Conservation (phyloP, 306 rosid genomes). For the Castanea crenata region DNA sequence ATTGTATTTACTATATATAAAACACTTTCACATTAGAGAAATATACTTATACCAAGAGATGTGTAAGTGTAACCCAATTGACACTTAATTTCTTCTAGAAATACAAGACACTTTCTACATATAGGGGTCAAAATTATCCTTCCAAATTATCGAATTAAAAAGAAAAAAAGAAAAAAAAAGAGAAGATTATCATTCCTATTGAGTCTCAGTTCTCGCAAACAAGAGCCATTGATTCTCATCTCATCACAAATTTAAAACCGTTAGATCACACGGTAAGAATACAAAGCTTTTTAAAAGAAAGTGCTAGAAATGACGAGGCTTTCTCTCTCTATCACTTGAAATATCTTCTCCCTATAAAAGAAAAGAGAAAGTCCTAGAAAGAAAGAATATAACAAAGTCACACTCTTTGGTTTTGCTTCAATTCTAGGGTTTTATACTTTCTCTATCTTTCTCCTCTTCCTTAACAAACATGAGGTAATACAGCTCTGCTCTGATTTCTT, state of each 20-base stretch:
- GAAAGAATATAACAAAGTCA: not conserved
- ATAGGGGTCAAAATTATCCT: too few relatives aligned
- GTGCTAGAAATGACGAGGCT: constrained; percentile 13
- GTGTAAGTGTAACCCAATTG: too few relatives aligned
- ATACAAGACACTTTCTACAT: too few relatives aligned
- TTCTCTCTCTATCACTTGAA: constrained; percentile 5
- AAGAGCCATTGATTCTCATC: too few relatives aligned
- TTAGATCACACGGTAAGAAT: not conserved
- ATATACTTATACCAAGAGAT: too few relatives aligned
- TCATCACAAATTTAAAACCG: too few relatives aligned
- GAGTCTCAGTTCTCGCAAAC: too few relatives aligned
- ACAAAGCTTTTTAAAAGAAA: not conserved
- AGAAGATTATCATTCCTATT: too few relatives aligned
- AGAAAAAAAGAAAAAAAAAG: rapidly evolving
- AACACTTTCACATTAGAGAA: too few relatives aligned
- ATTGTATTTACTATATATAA: too few relatives aligned
- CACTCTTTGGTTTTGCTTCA: not conserved
- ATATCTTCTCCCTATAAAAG: not conserved
- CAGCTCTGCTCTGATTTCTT: not conserved
- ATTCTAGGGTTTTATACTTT: constrained; percentile 48
- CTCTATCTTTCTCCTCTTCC: not conserved
- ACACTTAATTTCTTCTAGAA: too few relatives aligned
- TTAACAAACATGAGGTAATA: constrained; percentile 40
- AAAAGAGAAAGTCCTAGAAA: not conserved
- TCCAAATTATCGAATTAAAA: too few relatives aligned